phyloP scores from a whole-genome alignment of 1,284 basidiomycete species.

The Ganoderma sp. region DNA sequence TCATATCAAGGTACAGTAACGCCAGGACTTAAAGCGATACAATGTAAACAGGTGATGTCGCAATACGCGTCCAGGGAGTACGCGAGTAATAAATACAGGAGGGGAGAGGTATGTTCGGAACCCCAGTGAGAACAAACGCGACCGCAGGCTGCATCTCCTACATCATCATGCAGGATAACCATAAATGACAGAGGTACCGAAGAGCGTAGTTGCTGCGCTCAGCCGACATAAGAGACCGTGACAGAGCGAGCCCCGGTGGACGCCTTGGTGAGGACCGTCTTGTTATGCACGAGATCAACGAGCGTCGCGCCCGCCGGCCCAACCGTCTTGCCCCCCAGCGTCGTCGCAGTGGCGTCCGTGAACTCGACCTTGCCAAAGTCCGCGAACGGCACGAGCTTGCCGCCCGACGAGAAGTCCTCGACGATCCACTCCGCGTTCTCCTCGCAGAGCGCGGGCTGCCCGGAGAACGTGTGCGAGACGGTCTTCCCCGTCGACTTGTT shows the following conservation, averaged over 20 bases:
- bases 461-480: constrained; percentile 39
- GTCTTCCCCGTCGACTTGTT: constrained; percentile 40
- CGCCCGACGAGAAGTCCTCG: constrained; percentile 44
- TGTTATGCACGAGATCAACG: constrained; percentile 42
- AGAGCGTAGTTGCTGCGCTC: no score
- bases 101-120: no score
- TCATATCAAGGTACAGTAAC: no score
- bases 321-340: constrained; percentile 14
- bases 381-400: constrained; percentile 43
- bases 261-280: constrained; percentile 32
- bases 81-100: no score
- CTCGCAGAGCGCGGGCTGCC: constrained; percentile 42
- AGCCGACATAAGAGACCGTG: neutral
- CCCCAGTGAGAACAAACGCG: no score
- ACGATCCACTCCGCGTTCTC: constrained; percentile 38
- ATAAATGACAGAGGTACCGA: no score
- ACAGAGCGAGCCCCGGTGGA: neutral
- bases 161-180: no score
- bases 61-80: no score
- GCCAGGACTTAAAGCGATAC: no score
- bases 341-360: constrained; percentile 23
- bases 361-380: constrained; percentile 45
- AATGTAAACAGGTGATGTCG: no score
- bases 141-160: no score
- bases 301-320: constrained; percentile 37